A percentile compares a stretch with the other conserved stretches of the same genome.
phyloP scores from a whole-genome alignment of 192 early-diverging fungal genomes.

The Podila minutissima region DNA sequence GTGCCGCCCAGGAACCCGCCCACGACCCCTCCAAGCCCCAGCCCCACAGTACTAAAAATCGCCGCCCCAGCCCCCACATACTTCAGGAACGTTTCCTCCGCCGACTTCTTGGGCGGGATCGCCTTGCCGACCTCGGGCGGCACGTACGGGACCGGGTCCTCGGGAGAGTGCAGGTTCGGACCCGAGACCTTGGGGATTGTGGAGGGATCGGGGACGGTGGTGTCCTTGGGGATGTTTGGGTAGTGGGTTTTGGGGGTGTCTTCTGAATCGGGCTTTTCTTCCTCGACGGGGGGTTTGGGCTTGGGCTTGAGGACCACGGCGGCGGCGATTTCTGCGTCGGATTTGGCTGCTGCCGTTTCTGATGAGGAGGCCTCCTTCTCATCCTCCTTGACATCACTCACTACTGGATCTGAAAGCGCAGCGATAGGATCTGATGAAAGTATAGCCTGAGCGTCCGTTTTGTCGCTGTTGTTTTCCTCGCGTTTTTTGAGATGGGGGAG shows the following conservation, averaged over 20 bases:
- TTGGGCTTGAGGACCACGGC: neutral
- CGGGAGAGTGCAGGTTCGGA: neutral
- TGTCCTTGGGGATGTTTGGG: neutral
- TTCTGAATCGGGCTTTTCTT: neutral
- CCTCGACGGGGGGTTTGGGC: neutral
- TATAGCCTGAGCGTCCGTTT: neutral
- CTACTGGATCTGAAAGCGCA: no score
- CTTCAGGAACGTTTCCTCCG: neutral
- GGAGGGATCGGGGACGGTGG: neutral
- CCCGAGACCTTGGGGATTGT: neutral
- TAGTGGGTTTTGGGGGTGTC: neutral
- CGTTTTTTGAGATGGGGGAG: neutral
- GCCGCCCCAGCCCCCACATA: conserved; percentile 16
- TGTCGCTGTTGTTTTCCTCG: neutral
- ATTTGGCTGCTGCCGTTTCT: neutral
- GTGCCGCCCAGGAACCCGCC: conserved; percentile 20
- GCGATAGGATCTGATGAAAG: no score
- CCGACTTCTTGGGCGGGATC: neutral
- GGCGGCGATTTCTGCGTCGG: neutral
- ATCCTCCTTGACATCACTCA: no score
- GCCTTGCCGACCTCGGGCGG: neutral
- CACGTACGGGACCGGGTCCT: neutral
- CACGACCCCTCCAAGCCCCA: conserved; percentile 15
- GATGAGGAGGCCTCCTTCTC: no score
- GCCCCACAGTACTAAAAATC: conserved; percentile 2